Base-by-base conservation (phyloP, 2,329 filamentous ascomycete species). In the Colletotrichum viniferum region DNA sequence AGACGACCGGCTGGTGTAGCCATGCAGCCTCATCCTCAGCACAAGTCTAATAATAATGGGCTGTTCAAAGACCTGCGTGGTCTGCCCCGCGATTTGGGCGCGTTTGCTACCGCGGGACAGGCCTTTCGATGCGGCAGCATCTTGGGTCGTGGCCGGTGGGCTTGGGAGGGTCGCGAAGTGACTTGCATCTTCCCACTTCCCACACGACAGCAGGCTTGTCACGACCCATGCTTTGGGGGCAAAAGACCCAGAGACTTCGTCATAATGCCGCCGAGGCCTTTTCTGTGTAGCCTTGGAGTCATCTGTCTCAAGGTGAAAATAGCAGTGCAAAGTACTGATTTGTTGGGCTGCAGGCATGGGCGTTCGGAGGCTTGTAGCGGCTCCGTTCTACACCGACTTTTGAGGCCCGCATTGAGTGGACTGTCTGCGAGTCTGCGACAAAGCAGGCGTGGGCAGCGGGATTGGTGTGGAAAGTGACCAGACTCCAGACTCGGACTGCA, bases 341-440 rank as follows among this genome's bases (percentile, higher is more conserved):
- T 75, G 52, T 67, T 76, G 71, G 71, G 71, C 62, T 71, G 74
- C 74, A 71, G 66, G 36, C 74, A 76, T 74, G 74, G 43, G 60
- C 71, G 64, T 56, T 68, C 43, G 60, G 32, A 60, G 58, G 63
- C 73, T 64, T 43, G 38, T 62, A 56, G 71, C 66, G 74, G 64
- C 66, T 73, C 72, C 55, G 34, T 56, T 65, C 76, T 77, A 77
- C 76, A 77, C 76, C 76, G 76, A 77, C 76, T 77, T 77, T 76
- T 72, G 61, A 76, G 76, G 71, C 76, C 76, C 76, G 76, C 76
- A 77, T 70, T 52, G 72, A 73, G 71, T 77, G 76, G 76, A 58
- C 71, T 69, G 61, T 64, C 63, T 76, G 73, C 58, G 64, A 76
- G 73, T 69, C 69, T 73, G 73, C 70, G 73, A 69, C 73, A 76